A percentile compares a stretch with the other conserved stretches of the same genome.
Evolutionary conservation across 2,329 filamentous ascomycete species (phyloP).

Genomic region (Neofusicoccum cordaticola): DNA sequence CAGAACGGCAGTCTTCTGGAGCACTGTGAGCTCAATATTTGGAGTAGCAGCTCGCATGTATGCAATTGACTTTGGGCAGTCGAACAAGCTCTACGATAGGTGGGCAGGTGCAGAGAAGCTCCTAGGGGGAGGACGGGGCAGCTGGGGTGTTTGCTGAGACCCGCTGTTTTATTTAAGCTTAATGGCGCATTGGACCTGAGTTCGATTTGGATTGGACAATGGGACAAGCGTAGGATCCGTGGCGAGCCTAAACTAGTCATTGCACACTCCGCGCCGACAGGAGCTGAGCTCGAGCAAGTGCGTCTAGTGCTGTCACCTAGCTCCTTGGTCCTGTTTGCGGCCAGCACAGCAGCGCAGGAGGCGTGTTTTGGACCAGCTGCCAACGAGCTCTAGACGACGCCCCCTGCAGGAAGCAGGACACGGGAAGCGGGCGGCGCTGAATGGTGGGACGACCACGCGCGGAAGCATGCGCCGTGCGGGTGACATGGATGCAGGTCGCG

Average conservation of each 20-base stretch:
- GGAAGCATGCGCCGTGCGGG: background rate
- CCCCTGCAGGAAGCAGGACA: background rate
- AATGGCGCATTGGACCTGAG: background rate
- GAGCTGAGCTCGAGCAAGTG: background rate
- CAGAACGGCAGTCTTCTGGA: background rate
- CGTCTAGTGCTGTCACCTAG: background rate
- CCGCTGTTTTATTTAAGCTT: slow-evolving; percentile 10
- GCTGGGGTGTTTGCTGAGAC: background rate
- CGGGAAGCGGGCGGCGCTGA: background rate
- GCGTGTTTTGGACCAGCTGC: background rate
- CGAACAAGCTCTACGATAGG: background rate
- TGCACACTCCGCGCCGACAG: slow-evolving; percentile 1
- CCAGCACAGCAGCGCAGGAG: background rate
- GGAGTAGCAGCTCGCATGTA: background rate
- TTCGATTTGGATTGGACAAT: background rate
- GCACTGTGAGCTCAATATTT: background rate
- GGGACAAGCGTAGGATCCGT: background rate
- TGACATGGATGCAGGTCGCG: background rate
- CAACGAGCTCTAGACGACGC: background rate
- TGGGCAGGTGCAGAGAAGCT: background rate
- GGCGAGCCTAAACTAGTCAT: background rate
- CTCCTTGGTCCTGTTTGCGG: background rate
- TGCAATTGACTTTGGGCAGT: background rate
- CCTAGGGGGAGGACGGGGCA: background rate
- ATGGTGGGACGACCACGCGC: slow-evolving; percentile 6